Base-by-base conservation (phyloP, 768 basidiomycete genomes). In the Amanita rimosa region DNA sequence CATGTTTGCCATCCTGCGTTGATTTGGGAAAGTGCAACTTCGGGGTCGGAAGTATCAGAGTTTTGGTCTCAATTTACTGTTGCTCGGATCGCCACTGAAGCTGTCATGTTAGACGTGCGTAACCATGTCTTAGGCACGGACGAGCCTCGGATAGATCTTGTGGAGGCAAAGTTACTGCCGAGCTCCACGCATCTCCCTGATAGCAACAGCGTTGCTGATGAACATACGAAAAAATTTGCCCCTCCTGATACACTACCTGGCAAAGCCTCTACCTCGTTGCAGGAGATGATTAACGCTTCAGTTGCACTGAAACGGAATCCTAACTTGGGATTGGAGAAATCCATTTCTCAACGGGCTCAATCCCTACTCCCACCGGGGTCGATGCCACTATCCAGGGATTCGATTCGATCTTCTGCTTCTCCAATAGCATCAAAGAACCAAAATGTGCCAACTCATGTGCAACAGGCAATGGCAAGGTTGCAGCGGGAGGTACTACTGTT, bases 401-500 rank as follows among this genome's bases (percentile, higher is more conserved):
- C 47, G 9, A 17, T 31, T 29, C 21, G 17, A 24, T 44, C 50
- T 8, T 44, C 50, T 8, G 35, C 35, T 14, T 24, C 42, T 35
- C 51, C 57, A 46, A n/a, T 47, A 8, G 52, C 62, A 13, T 34
- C 11, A 29, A 50, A 37, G 11, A 60, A 62, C 17, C 42, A 54
- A 16, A 56, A 53, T 9, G 53, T 75, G 14, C 71, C 78, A 7
- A 54, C 66, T 5, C 75, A 76, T 55, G 69, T 79, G n/a, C 69
- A 70, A n/a, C 74, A 79, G 47, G 81, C 79, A 7, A 78, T 92
- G 26, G 74, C 81, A 11, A 72, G 68, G 5, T 67, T 93, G 50
- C 90, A 93, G 61, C 72, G 83, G 38, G 86, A 92, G 57, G 71
- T 85, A 1, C 62, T 90, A 2, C 62, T 90, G 24, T 67, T 92